Evolutionary conservation across 768 basidiomycete genomes (phyloP).

Genomic region (Termitomyces sp.): DNA sequence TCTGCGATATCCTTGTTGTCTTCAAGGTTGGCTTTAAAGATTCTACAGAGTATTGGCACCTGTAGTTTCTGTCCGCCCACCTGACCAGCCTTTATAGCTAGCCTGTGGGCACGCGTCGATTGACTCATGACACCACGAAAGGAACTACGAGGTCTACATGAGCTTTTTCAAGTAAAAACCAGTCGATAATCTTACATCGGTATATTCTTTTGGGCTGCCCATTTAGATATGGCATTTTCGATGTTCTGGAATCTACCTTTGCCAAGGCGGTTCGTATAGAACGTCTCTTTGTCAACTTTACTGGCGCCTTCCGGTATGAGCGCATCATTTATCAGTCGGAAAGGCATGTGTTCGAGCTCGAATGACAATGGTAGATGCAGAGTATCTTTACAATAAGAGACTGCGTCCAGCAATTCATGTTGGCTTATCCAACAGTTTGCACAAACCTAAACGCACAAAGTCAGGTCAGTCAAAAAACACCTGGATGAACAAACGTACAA

Average conservation of each 20-base stretch:
- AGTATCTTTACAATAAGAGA: constrained; percentile 40
- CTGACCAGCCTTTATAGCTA: constrained; percentile 62
- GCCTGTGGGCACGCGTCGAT: constrained; percentile 66
- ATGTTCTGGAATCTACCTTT: constrained; percentile 39
- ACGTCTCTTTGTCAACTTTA: constrained; percentile 34
- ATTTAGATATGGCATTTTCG: constrained; percentile 38
- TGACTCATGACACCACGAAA: constrained; percentile 57
- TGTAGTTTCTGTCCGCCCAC: constrained; percentile 58
- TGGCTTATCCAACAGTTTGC: constrained; percentile 48
- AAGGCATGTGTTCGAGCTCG: constrained; percentile 48
- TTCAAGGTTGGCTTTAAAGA: constrained; percentile 67
- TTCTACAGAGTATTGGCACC: constrained; percentile 42
- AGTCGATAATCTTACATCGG: constrained; percentile 39
- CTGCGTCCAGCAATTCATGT: constrained; percentile 45
- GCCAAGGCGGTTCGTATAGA: constrained; percentile 44
- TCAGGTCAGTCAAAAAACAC: constrained; percentile 3
- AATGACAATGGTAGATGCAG: constrained; percentile 42
- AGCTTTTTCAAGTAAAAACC: neutral
- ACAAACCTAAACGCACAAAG: constrained; percentile 30
- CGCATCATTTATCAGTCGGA: constrained; percentile 36
- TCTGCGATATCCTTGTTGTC: constrained; percentile 60
- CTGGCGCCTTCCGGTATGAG: constrained; percentile 30
- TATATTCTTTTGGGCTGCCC: constrained; percentile 51
- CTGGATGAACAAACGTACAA: constrained; percentile 22
- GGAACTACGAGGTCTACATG: constrained; percentile 29